Percentiles rank a stretch among this genome's conserved stretches.
phyloP scores from a whole-genome alignment of 768 basidiomycete genomes.

The Lentinula raphanica region DNA sequence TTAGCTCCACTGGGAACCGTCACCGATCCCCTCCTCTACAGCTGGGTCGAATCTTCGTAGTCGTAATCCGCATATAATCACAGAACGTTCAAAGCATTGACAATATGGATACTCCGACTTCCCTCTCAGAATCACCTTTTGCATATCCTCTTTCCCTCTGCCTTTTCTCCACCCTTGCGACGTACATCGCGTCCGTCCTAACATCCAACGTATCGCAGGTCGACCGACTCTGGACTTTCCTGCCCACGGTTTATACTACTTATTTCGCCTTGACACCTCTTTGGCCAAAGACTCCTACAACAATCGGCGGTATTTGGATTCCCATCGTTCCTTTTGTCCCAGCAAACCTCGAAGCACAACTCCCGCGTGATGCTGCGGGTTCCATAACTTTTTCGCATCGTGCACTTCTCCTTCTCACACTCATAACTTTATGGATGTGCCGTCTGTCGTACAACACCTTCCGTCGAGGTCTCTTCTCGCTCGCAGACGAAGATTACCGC shows the following conservation, averaged over 20 bases:
- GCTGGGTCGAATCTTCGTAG: no score
- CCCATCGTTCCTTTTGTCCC: conserved; percentile 55
- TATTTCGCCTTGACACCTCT: conserved; percentile 78
- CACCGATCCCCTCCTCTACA: no score
- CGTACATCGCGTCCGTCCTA: conserved; percentile 58
- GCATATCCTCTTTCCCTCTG: conserved; percentile 66
- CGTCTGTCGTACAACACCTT: conserved; percentile 63
- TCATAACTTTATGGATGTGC: conserved; percentile 66
- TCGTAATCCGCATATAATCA: no score
- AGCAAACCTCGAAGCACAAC: conserved; percentile 25
- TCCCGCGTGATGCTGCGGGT: conserved; percentile 23
- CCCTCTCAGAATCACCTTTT: conserved; percentile 19
- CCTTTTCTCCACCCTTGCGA: conserved; percentile 34
- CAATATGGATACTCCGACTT: background rate
- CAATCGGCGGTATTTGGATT: conserved; percentile 1
- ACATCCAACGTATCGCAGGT: conserved; percentile 85
- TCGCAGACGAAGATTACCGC: conserved; percentile 86
- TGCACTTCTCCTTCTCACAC: conserved; percentile 66
- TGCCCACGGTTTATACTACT: conserved; percentile 77
- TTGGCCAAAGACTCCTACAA: conserved; percentile 28
- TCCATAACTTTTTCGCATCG: conserved; percentile 56
- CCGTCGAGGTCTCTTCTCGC: conserved; percentile 72
- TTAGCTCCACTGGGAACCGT: no score
- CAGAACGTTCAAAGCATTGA: no score
- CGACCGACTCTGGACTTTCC: conserved; percentile 75